Percentiles rank a stretch among this genome's conserved stretches.
Conservation (phyloP, 352 stramenopile species). For the Chrysophaeum taylorii region DNA sequence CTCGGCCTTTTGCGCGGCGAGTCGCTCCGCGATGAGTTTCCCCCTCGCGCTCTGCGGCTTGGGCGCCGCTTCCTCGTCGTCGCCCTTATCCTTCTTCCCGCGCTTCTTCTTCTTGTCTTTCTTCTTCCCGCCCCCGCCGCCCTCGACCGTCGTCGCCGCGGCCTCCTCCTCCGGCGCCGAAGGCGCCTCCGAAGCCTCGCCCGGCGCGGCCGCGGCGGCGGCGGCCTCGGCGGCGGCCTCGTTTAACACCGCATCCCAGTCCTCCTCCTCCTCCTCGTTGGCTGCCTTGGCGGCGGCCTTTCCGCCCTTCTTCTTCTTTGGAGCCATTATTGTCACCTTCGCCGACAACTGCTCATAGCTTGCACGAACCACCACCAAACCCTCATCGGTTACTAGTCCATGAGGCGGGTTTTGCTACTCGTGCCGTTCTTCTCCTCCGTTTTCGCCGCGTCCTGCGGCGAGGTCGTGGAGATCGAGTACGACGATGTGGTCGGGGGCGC, state of each 20-base stretch:
- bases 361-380: no score
- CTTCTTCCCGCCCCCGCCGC: constrained; percentile 16
- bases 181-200: no score
- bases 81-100: constrained; percentile 11
- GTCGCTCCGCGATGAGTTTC: constrained; percentile 39
- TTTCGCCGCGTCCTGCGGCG: no score
- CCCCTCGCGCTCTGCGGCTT: background rate
- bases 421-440: no score
- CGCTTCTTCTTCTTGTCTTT: constrained; percentile 29
- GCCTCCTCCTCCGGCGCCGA: constrained; percentile 2
- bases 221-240: background rate
- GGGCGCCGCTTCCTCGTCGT: constrained; percentile 21
- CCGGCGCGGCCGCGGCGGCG: no score
- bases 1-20: constrained; percentile 43
- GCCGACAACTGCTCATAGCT: no score
- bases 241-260: no score
- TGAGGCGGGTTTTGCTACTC: no score
- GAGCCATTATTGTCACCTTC: no score
- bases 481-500: background rate
- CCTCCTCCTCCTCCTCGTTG: no score
- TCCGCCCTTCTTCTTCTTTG: constrained; percentile 17
- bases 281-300: constrained; percentile 12
- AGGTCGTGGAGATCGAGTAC: constrained; percentile 6
- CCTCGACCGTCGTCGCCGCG: constrained; percentile 9
- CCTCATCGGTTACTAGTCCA: no score